Conservation (phyloP, 441 rosid genomes). For the Gossypium davidsonii region DNA sequence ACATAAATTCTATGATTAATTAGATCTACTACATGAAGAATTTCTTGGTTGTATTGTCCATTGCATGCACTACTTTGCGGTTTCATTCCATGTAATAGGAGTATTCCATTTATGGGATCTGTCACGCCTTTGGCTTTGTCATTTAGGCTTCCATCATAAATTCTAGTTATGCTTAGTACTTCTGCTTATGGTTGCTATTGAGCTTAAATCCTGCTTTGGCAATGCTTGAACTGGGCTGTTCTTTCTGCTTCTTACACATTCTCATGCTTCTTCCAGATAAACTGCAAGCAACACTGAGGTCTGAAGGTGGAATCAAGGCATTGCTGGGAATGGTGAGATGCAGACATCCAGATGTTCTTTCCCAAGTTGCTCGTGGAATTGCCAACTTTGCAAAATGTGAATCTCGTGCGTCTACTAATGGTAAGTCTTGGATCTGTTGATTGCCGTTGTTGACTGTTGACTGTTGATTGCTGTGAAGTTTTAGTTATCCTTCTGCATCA, state of each 20-base stretch:
- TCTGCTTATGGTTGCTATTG: not conserved
- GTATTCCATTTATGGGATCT: not conserved
- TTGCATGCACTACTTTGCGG: not conserved
- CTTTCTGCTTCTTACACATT: not conserved
- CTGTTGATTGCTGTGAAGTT: constrained; percentile 4
- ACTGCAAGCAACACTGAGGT: constrained; percentile 71
- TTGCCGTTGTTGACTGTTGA: not conserved
- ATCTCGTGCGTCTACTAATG: constrained; percentile 78
- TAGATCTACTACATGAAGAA: not conserved
- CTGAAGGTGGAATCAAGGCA: constrained; percentile 96
- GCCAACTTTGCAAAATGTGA: constrained; percentile 99
- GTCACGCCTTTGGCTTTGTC: not conserved
- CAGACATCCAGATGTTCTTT: constrained; percentile 92
- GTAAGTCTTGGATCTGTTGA: constrained; percentile 26
- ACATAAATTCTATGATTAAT: not conserved
- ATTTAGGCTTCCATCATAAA: constrained; percentile 7
- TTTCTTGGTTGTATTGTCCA: not conserved
- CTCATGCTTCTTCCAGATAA: constrained; percentile 47
- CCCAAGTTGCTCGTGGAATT: constrained; percentile 96
- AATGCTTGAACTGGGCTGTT: not conserved
- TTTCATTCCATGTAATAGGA: not conserved
- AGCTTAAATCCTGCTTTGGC: not conserved
- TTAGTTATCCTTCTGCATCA: not conserved
- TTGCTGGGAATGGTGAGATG: constrained; percentile 97
- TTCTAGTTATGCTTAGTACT: not conserved